Evolutionary conservation across 345 rosid species (phyloP).

Genomic region (Hibiscus mutabilis): DNA sequence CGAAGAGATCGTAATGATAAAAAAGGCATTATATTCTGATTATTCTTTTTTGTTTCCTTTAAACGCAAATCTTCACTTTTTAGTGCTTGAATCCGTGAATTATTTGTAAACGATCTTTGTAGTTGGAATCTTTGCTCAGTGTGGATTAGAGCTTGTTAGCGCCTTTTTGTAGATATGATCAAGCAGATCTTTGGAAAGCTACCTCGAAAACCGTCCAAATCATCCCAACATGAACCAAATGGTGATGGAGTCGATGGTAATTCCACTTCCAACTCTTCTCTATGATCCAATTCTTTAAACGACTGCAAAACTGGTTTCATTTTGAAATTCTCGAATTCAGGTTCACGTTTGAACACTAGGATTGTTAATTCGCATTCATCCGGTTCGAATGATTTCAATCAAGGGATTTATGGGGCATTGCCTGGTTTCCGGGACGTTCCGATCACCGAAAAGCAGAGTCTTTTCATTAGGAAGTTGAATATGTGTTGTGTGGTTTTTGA

Average conservation of each 20-base stretch:
- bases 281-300: conserved; percentile 21
- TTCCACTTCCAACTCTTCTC: conserved; percentile 25
- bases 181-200: conserved; percentile 72
- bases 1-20: neutral
- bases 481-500: conserved; percentile 66
- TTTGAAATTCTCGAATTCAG: conserved; percentile 29
- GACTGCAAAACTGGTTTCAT: conserved; percentile 20
- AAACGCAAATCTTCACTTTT: neutral
- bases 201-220: conserved; percentile 61
- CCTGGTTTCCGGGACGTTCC: conserved; percentile 66
- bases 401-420: conserved; percentile 47
- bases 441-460: conserved; percentile 51
- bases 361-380: conserved; percentile 21
- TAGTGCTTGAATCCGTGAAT: neutral
- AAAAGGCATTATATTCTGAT: neutral
- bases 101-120: conserved; percentile 6
- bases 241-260: conserved; percentile 32
- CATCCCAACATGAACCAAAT: conserved; percentile 41
- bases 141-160: conserved; percentile 13
- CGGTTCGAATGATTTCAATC: conserved; percentile 28
- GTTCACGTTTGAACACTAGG: conserved; percentile 41
- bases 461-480: conserved; percentile 49
- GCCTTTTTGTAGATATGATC: conserved; percentile 43
- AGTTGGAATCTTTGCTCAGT: conserved; percentile 13
- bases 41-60: neutral